These are phyloP conservation scores for Paramecium pentaurelia DNA, from an alignment of 73 alveolate species.

Conservation along the genomic window DNA sequence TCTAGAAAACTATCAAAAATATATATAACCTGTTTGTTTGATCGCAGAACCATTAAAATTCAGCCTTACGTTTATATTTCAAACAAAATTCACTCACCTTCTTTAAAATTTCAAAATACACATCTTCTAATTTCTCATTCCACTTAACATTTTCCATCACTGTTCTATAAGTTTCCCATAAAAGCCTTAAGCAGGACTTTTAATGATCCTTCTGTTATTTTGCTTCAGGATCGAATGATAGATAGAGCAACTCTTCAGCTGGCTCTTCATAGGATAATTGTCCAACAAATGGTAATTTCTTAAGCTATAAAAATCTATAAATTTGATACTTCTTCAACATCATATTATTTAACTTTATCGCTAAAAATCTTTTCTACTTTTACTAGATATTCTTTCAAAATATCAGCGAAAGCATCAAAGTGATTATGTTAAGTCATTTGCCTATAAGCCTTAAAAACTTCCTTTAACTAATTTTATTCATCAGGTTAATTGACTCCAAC, in stretches of 20 bases:
- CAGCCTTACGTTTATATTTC: conserved; percentile 15
- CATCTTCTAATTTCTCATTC: conserved; percentile 40
- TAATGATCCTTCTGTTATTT: not conserved
- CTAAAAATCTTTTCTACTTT: not conserved
- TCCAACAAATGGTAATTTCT: conserved; percentile 40
- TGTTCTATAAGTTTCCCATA: conserved; percentile 41
- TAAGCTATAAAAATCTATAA: not conserved
- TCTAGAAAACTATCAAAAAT: not conserved
- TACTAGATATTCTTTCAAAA: not conserved
- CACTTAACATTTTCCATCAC: conserved; percentile 35
- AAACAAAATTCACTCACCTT: conserved; percentile 32
- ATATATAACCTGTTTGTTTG: not conserved
- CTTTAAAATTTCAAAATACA: conserved; percentile 18
- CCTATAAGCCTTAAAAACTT: conserved; percentile 11
- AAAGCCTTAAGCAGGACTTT: not conserved
- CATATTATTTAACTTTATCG: conserved; percentile 13
- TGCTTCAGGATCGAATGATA: conserved; percentile 33
- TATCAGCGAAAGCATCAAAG: not conserved
- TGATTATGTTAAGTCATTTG: conserved; percentile 37
- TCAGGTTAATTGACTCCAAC: conserved; percentile 7
- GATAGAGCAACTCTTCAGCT: conserved; percentile 25
- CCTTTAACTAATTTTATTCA: conserved; percentile 12
- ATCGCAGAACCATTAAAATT: conserved; percentile 40
- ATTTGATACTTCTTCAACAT: not conserved
- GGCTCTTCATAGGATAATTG: conserved; percentile 28